Base-by-base conservation (phyloP, 1,284 basidiomycete genomes). In the Ustilago shanxiensis region DNA sequence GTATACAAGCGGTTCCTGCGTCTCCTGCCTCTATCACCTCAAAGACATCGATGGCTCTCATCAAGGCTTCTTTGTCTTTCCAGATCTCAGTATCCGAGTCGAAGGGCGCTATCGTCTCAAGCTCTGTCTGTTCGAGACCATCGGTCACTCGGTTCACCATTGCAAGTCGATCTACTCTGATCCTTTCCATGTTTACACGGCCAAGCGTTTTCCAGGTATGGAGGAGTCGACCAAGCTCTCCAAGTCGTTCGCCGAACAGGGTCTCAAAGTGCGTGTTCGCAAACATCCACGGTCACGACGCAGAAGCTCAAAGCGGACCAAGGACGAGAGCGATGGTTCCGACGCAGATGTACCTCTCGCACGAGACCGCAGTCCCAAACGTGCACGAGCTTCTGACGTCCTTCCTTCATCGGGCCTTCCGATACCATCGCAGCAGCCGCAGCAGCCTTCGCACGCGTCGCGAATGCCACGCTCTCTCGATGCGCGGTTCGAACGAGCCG, bases 1-100 rank as follows among this genome's bases (percentile, higher is more conserved):
- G 29, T 94, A 92, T 87, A 92, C 94, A 1, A 94, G 93, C 0
- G 94, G 95, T 51, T 93, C 91, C 2, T 93, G 94, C 52, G 95
- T 97, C 1, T 95, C 93, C 0, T 93, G 92, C 6, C 88, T 98
- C n/a, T 98, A 97, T 86, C 95, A 97, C 82, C 89, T 98, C 66
- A 95, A 95, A 85, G 96, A 98, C 84, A 90, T 93, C 13, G 93
- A 95, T 80, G 90, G 93, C 80, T 90, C 86, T 33, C 84, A 87
- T 35, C 94, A 95, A 82, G 94, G 93, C 16, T 84, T 82, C 72
- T 87, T 87, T 57, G 84, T 87, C 53, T 87, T 87, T 66, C 82
- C 85, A 28, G 87, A 88, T 59, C 60, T 88, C 33, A 84, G 83
- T 63, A 83, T 87, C 14, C 68, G 95, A 65, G 94, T 94, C 14